Conservation (phyloP, 139 green algal genomes). For the Chlorella sp. region DNA sequence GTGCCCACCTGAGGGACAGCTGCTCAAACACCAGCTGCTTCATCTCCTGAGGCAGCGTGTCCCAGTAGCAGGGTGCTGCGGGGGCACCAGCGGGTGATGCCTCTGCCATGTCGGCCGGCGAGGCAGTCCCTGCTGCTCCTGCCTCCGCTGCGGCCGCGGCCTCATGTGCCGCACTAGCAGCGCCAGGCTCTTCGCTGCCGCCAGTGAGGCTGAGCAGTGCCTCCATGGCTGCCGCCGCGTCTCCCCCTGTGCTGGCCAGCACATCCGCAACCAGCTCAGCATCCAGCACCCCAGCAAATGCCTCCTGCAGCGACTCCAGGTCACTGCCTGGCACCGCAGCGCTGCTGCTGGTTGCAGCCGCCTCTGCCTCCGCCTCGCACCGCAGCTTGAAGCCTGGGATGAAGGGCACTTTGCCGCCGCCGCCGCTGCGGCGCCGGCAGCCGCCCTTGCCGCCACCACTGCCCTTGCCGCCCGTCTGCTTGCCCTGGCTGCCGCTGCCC, state of each 20-base stretch:
- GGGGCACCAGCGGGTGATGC: background rate
- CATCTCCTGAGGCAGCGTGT: constrained; percentile 12
- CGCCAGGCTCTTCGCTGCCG: too few species aligned
- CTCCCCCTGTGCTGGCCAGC: background rate
- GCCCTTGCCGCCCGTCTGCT: background rate
- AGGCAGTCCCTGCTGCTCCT: background rate
- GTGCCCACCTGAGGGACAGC: constrained; percentile 27
- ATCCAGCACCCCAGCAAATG: constrained; percentile 12
- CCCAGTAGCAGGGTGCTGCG: constrained; percentile 1
- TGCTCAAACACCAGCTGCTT: constrained; percentile 19
- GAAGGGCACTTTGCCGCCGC: background rate
- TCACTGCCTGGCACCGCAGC: background rate
- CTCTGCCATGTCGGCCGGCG: background rate
- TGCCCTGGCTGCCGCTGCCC: background rate
- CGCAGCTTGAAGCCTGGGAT: constrained; percentile 34
- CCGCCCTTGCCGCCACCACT: background rate
- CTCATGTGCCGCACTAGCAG: background rate
- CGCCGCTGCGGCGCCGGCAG: background rate
- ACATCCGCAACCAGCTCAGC: background rate
- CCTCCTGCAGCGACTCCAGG: background rate
- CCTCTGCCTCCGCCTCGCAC: background rate
- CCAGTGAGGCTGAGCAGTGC: constrained; percentile 9
- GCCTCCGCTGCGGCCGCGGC: background rate
- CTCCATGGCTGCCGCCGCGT: constrained; percentile 9
- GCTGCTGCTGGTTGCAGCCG: background rate